Evolutionary conservation across 352 stramenopile species (phyloP).

Genomic region (Globisporangium nagaii): DNA sequence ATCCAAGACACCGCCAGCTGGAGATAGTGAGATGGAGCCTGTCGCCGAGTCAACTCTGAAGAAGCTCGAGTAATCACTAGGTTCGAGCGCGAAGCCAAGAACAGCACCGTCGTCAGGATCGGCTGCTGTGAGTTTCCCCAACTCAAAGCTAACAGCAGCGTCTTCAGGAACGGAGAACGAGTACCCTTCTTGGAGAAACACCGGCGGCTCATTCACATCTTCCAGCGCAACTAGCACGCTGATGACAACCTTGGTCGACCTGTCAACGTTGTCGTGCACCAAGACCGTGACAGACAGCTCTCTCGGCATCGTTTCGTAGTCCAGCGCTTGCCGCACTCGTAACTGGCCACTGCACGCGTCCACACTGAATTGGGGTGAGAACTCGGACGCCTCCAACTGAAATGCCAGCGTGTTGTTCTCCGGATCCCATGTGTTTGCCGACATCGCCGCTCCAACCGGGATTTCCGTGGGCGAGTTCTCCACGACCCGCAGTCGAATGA

Average conservation of each 20-base stretch:
- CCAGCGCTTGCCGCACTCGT: constrained; percentile 20
- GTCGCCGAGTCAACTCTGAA: constrained; percentile 4
- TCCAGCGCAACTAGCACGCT: not conserved
- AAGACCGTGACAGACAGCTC: not conserved
- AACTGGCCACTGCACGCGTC: constrained; percentile 49
- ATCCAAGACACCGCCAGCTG: not conserved
- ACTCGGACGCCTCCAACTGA: constrained; percentile 30
- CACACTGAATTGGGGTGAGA: constrained; percentile 36
- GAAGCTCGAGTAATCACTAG: not conserved
- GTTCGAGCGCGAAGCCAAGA: not conserved
- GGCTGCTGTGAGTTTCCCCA: not conserved
- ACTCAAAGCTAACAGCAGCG: not conserved
- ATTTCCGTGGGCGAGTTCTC: not conserved
- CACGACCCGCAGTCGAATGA: not conserved
- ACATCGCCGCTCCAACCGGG: constrained; percentile 23
- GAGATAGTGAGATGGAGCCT: not conserved
- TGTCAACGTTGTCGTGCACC: constrained; percentile 5
- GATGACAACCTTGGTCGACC: not conserved
- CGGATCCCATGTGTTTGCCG: constrained; percentile 37
- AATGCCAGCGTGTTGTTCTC: constrained; percentile 49
- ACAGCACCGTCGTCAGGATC: not conserved
- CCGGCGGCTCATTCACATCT: constrained; percentile 3
- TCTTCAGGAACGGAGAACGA: constrained; percentile 2
- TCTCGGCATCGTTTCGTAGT: constrained; percentile 28
- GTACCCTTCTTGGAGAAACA: not conserved